These are phyloP conservation scores for Suhomyces pyralidae DNA, from an alignment of 805 yeast species.

Conservation along the genomic window DNA sequence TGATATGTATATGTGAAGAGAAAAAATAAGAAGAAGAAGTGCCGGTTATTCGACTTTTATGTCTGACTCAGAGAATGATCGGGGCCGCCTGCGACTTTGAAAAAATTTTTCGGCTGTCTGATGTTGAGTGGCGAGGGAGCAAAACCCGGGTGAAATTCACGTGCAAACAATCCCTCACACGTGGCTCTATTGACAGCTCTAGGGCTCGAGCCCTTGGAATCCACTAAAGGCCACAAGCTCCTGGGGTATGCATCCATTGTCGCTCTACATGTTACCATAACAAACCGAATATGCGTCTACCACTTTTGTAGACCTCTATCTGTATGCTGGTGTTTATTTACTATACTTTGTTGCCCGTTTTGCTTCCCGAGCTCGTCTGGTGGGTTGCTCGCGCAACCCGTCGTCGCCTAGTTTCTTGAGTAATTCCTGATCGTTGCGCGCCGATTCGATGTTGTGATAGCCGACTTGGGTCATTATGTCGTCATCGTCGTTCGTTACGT, in stretches of 20 bases:
- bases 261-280: not conserved
- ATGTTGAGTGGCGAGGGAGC: not conserved
- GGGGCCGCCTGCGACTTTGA: slow-evolving; percentile 5
- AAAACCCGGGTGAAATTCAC: not conserved
- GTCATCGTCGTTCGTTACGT: slow-evolving; percentile 18
- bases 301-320: not conserved
- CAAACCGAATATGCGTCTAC: not conserved
- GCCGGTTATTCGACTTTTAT: slow-evolving; percentile 4
- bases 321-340: not conserved
- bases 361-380: slow-evolving; percentile 6
- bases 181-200: not conserved
- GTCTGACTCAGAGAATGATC: slow-evolving; percentile 1
- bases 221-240: not conserved
- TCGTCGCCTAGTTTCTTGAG: slow-evolving; percentile 15
- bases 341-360: slow-evolving; percentile 4
- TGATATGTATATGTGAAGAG: slow-evolving; percentile 9
- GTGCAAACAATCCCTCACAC: not conserved
- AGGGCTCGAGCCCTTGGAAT: slow-evolving; percentile 2
- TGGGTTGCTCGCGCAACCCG: slow-evolving; percentile 5
- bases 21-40: slow-evolving; percentile 10
- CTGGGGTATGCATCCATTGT: not conserved
- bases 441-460: slow-evolving; percentile 21
- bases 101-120: slow-evolving; percentile 1
- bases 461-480: slow-evolving; percentile 20
- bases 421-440: slow-evolving; percentile 16